Percentiles rank a stretch among this genome's conserved stretches.
These are phyloP conservation scores for Nicotiana sylvestris DNA, from an alignment of 257 asterid species.

Conservation along the genomic window DNA sequence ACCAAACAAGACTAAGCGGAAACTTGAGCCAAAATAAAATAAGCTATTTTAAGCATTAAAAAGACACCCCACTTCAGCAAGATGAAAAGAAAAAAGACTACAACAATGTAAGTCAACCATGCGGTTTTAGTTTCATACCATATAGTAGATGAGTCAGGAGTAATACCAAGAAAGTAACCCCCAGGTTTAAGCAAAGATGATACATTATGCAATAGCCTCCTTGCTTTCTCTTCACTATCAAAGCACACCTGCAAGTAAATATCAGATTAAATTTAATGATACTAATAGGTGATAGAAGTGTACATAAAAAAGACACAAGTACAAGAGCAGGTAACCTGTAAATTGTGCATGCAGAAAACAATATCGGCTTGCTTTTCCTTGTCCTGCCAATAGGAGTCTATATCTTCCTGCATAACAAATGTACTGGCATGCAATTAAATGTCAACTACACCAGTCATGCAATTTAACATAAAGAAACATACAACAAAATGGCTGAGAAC, in stretches of 20 bases:
- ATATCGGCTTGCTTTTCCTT: constrained; percentile 79
- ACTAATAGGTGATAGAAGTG: background rate
- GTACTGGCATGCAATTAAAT: background rate
- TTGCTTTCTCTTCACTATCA: constrained; percentile 83
- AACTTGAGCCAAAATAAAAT: background rate
- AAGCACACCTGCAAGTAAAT: constrained; percentile 60
- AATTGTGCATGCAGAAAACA: constrained; percentile 87
- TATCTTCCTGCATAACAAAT: constrained; percentile 62
- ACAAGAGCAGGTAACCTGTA: constrained; percentile 52
- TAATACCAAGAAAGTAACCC: constrained; percentile 92
- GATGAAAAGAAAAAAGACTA: background rate
- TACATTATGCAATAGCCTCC: constrained; percentile 69
- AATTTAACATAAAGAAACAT: background rate
- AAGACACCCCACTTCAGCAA: background rate
- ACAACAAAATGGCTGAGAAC: background rate
- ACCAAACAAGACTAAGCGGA: background rate
- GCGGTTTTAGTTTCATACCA: constrained; percentile 47
- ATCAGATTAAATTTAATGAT: background rate
- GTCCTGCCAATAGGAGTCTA: constrained; percentile 54
- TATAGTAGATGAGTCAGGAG: constrained; percentile 97
- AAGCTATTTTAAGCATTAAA: background rate
- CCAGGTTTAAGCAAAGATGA: constrained; percentile 93
- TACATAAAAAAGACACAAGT: constrained; percentile 12
- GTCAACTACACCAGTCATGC: background rate
- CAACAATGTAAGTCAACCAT: background rate